phyloP scores from a whole-genome alignment of 2,329 filamentous ascomycete species.

The Cladosporium sphaerospermum region DNA sequence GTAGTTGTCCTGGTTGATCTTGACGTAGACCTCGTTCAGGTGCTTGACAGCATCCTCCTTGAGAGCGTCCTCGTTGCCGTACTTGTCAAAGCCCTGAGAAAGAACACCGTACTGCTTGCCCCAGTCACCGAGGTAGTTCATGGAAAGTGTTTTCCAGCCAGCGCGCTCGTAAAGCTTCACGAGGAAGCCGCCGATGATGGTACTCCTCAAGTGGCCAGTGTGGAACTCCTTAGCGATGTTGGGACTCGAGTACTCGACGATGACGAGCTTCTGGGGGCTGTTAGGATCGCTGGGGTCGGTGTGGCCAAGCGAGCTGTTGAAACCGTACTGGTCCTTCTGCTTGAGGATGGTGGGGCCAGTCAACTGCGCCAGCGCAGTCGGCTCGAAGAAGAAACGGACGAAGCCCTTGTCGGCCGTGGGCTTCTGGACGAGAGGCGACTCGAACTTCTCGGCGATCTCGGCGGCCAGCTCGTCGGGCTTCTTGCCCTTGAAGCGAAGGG shows the following conservation, averaged over 20 bases:
- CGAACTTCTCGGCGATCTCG: constrained; percentile 49
- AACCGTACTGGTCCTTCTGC: constrained; percentile 57
- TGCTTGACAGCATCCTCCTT: constrained; percentile 72
- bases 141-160: constrained; percentile 63
- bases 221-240: constrained; percentile 84
- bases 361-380: constrained; percentile 56
- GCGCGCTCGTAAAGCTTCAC: constrained; percentile 61
- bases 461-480: constrained; percentile 52
- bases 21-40: constrained; percentile 74
- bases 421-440: constrained; percentile 66
- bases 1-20: constrained; percentile 59
- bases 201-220: constrained; percentile 67
- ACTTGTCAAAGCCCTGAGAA: constrained; percentile 68
- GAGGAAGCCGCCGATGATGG: constrained; percentile 69
- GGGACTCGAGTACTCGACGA: constrained; percentile 78
- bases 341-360: constrained; percentile 65
- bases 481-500: constrained; percentile 66
- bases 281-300: constrained; percentile 56
- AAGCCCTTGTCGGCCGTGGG: constrained; percentile 63
- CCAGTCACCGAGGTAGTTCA: constrained; percentile 78
- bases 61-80: constrained; percentile 66
- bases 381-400: constrained; percentile 74
- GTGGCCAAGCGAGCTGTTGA: constrained; percentile 53
- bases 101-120: constrained; percentile 67
- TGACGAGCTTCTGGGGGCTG: constrained; percentile 58